Base-by-base conservation (phyloP, 768 basidiomycete genomes). In the Podaxis mareebaensis region DNA sequence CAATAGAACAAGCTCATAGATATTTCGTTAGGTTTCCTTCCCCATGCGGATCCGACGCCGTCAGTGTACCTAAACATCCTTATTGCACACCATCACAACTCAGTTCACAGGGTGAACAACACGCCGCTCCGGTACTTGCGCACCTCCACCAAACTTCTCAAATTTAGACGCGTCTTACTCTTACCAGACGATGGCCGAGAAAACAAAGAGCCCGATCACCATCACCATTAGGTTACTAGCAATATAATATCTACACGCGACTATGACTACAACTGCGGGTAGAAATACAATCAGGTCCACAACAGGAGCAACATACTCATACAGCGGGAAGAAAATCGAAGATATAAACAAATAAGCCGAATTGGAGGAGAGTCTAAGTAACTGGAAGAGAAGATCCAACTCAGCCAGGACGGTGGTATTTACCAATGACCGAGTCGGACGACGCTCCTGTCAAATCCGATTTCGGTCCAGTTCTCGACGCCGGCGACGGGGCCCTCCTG, bases 381-480 rank as follows among this genome's bases (percentile, higher is more conserved):
- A 33, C 33, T 33, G 33, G 33, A 33, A 11, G 26, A 51, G 12
- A 26, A 51, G 26, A 51, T 15, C 26, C 13, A 10, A 26, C 22
- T 24, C 42, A 12, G 12, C 26, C 6, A 17, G 20, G 49, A 24
- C 11, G 12, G 2, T 51, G 49, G 20, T 4, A 15, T 24, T 78
- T 75, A 92, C 90, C 91, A 93, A 68, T 89, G 86, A 1, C 91
- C 91, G 15, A 89, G 77, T 2, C 74, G 65, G 22, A 87, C 82
- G 28, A 61, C 56, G 17, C 64, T 60, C 24, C 72, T 76, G 65
- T 85, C 79, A 60, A 90, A 91, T 8, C 90, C 90, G 55, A 88
- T 74, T 61, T 91, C 90, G 5, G 86, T 65, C 87, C 87, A 91
- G 15, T 59, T 66, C 40, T 79, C 77, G 30, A 77, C 73, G 8